Conservation (phyloP, 768 basidiomycete species). For the Termitomyces heimii region DNA sequence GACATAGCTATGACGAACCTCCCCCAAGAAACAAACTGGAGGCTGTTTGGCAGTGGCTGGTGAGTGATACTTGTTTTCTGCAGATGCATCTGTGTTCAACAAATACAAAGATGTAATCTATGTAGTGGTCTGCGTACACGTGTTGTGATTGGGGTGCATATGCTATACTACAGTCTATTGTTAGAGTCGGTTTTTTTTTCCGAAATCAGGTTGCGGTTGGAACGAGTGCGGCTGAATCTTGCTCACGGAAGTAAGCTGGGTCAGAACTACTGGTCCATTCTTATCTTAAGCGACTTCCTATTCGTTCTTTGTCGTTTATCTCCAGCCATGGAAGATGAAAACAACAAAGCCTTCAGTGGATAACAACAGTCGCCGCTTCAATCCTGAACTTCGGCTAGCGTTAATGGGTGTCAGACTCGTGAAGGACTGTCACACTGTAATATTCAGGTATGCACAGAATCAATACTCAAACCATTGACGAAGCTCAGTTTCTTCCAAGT, state of each 20-base stretch:
- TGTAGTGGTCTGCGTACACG: neutral
- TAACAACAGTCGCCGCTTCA: slow-evolving; percentile 8
- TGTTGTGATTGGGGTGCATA: neutral
- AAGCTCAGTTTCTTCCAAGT: neutral
- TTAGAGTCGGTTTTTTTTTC: neutral
- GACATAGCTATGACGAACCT: slow-evolving; percentile 55
- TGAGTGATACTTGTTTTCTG: slow-evolving; percentile 31
- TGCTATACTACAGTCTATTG: neutral
- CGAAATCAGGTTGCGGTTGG: neutral
- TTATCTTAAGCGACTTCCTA: neutral
- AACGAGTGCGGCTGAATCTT: neutral
- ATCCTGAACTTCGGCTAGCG: slow-evolving; percentile 1
- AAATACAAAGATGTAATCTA: neutral
- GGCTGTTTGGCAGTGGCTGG: slow-evolving; percentile 76
- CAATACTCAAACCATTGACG: neutral
- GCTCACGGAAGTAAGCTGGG: neutral
- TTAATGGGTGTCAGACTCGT: slow-evolving; percentile 39
- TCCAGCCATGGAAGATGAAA: neutral
- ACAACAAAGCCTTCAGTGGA: neutral
- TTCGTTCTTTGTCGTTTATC: neutral
- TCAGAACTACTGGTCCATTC: too few relatives aligned
- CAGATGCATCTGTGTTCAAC: neutral
- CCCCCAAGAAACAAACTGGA: slow-evolving; percentile 64
- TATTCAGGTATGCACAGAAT: slow-evolving; percentile 50
- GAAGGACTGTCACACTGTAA: slow-evolving; percentile 74